Evolutionary conservation across 2,329 filamentous ascomycete genomes (phyloP).

Genomic region (Ceratocystis alfenasii): DNA sequence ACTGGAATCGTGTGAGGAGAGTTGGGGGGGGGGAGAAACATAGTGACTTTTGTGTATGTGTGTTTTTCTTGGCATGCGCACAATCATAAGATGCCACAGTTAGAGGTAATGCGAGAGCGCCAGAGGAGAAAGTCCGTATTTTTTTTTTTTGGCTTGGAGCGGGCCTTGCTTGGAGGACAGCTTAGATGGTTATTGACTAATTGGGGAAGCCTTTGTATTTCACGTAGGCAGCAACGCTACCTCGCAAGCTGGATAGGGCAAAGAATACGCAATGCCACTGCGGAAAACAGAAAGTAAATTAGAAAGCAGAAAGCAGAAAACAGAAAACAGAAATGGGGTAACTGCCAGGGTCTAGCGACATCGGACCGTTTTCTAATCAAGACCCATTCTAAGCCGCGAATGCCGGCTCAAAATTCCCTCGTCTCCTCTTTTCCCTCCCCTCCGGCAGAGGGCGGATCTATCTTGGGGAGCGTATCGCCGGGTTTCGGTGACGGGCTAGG

Average conservation of each 20-base stretch:
- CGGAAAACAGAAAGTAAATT: neutral
- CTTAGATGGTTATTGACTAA: no score
- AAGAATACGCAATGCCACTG: neutral
- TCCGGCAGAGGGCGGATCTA: neutral
- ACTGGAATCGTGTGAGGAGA: neutral
- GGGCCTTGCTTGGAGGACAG: no score
- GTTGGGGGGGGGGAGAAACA: no score
- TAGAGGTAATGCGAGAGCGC: no score
- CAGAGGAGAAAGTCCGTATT: no score
- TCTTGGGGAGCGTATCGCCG: neutral
- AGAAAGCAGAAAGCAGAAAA: neutral
- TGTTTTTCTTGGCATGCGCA: no score
- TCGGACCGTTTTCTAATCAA: constrained; percentile 5
- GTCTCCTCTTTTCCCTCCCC: neutral
- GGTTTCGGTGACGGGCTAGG: neutral
- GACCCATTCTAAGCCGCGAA: neutral
- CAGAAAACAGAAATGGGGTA: neutral
- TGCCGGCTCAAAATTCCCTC: neutral
- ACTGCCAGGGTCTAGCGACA: neutral
- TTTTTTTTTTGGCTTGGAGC: no score
- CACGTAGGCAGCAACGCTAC: no score
- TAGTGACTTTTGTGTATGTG: no score
- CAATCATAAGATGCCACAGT: no score
- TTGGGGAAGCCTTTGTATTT: no score
- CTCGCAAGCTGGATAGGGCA: no score